A percentile compares a stretch with the other conserved stretches of the same genome.
Evolutionary conservation across 371 early-diverging fungal species (phyloP).

Genomic region (Dichotomocladium elegans): DNA sequence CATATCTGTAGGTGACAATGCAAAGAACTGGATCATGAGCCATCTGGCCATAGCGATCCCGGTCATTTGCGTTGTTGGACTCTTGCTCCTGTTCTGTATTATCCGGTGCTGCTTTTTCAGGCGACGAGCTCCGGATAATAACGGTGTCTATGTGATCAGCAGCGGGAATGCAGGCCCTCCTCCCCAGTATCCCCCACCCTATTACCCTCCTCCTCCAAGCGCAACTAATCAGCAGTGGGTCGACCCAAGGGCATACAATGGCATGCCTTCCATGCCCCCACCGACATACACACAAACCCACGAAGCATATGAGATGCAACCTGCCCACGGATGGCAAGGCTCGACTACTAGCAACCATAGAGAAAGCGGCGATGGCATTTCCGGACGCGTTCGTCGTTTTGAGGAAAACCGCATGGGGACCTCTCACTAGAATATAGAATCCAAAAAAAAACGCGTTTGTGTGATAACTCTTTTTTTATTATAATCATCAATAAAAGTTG

Average conservation of each 20-base stretch:
- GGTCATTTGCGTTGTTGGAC: slow-evolving; percentile 40
- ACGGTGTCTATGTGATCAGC: slow-evolving; percentile 15
- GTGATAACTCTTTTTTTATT: too few species aligned
- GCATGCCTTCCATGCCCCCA: slow-evolving; percentile 23
- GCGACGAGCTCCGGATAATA: slow-evolving; percentile 16
- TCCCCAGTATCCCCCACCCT: slow-evolving; percentile 10
- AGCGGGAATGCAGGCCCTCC: too few species aligned
- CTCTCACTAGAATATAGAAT: too few species aligned
- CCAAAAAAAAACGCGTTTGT: too few species aligned
- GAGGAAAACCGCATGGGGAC: neutral
- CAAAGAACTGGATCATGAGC: slow-evolving; percentile 35
- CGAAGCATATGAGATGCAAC: slow-evolving; percentile 23
- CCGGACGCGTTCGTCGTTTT: slow-evolving; percentile 5
- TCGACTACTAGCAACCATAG: neutral
- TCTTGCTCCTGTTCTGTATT: slow-evolving; percentile 48
- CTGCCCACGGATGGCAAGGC: slow-evolving; percentile 7
- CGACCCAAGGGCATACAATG: slow-evolving; percentile 51
- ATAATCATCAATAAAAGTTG: too few species aligned
- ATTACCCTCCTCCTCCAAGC: slow-evolving; percentile 22
- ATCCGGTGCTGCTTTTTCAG: slow-evolving; percentile 46
- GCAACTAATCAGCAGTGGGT: slow-evolving; percentile 40
- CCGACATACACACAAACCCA: slow-evolving; percentile 10
- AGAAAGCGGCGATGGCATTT: slow-evolving; percentile 3
- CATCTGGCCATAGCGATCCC: slow-evolving; percentile 51
- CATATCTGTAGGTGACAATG: slow-evolving; percentile 17